phyloP scores from a whole-genome alignment of 2,329 filamentous ascomycete genomes.

The Alternaria atra region DNA sequence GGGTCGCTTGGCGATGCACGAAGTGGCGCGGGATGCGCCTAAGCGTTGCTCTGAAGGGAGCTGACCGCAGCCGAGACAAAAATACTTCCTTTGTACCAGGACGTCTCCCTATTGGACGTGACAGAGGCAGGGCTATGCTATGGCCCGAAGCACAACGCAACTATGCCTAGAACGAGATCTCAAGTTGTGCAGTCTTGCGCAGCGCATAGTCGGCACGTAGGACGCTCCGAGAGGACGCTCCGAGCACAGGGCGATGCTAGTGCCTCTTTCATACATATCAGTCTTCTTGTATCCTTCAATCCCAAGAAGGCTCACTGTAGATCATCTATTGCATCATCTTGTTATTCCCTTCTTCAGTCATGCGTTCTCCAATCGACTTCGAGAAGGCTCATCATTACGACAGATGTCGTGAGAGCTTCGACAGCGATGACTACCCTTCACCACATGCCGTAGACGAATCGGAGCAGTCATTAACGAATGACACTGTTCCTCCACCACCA shows the following conservation, averaged over 20 bases:
- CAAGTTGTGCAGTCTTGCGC: slow-evolving; percentile 7
- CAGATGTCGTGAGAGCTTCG: slow-evolving; percentile 33
- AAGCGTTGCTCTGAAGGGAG: slow-evolving; percentile 11
- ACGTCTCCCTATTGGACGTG: slow-evolving; percentile 10
- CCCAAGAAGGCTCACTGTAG: neutral
- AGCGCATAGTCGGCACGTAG: slow-evolving; percentile 23
- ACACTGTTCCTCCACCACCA: slow-evolving; percentile 10
- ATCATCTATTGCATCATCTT: neutral
- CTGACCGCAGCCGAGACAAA: slow-evolving; percentile 28
- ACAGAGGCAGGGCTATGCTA: slow-evolving; percentile 11
- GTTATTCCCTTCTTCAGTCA: slow-evolving; percentile 13
- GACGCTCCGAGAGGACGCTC: slow-evolving; percentile 27
- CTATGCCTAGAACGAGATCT: slow-evolving; percentile 11
- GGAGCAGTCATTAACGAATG: slow-evolving; percentile 19
- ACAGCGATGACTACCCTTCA: slow-evolving; percentile 30
- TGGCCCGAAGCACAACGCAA: slow-evolving; percentile 12
- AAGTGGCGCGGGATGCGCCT: slow-evolving; percentile 3
- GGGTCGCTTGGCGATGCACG: slow-evolving; percentile 24
- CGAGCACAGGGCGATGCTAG: slow-evolving; percentile 26
- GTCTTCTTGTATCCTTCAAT: slow-evolving; percentile 19
- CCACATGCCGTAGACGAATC: slow-evolving; percentile 22
- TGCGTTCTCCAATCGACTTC: slow-evolving; percentile 38
- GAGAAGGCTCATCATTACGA: slow-evolving; percentile 34
- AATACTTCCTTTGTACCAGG: slow-evolving; percentile 25
- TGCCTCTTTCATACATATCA: slow-evolving; percentile 21